phyloP scores from a whole-genome alignment of 177 flowering plant species.

The Vitis hybrid region DNA sequence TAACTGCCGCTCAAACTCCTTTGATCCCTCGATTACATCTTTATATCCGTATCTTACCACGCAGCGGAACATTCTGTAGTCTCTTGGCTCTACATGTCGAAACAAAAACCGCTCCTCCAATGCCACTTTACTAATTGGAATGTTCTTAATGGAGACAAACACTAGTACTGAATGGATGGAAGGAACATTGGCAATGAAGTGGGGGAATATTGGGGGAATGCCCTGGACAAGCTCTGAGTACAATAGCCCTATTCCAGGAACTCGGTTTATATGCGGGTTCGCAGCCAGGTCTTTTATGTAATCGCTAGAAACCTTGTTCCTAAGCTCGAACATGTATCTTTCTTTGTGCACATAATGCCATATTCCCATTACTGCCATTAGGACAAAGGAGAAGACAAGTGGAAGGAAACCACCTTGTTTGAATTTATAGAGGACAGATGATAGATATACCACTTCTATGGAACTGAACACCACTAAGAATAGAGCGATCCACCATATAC shows the following conservation, averaged over 20 bases:
- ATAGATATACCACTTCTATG: constrained; percentile 43
- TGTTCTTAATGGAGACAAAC: constrained; percentile 57
- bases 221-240: constrained; percentile 77
- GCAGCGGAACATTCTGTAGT: constrained; percentile 60
- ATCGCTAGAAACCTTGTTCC: constrained; percentile 58
- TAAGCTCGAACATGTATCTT: constrained; percentile 56
- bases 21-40: constrained; percentile 32
- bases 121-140: constrained; percentile 57
- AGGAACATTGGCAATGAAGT: constrained; percentile 60
- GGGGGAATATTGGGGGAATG: constrained; percentile 73
- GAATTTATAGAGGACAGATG: constrained; percentile 59
- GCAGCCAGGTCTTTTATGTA: constrained; percentile 33
- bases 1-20: constrained; percentile 47
- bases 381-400: constrained; percentile 38
- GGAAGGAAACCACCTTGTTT: constrained; percentile 69
- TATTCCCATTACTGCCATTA: constrained; percentile 54
- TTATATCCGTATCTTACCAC: constrained; percentile 67
- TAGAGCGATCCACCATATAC: constrained; percentile 36
- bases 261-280: constrained; percentile 37
- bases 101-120: constrained; percentile 61
- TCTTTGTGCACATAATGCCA: constrained; percentile 69
- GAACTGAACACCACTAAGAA: constrained; percentile 44
- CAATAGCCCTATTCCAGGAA: constrained; percentile 71
- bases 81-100: constrained; percentile 53
- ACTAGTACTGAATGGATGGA: constrained; percentile 67